Percentiles rank a stretch among this genome's conserved stretches.
Conservation (phyloP, 805 yeast species). For the Monosporozyma unispora region DNA sequence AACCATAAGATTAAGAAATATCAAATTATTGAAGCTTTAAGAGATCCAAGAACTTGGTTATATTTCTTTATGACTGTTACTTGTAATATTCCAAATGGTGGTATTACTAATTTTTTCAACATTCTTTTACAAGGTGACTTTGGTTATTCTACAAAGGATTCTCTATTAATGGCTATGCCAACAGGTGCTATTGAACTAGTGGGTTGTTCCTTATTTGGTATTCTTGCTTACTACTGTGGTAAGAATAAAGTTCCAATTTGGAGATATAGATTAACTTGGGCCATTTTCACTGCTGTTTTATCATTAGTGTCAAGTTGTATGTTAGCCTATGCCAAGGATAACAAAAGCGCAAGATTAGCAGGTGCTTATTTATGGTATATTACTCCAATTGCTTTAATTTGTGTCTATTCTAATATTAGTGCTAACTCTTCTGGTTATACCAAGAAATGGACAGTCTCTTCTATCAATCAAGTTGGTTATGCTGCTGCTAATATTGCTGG, state of each 20-base stretch:
- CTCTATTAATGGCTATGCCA: conserved; percentile 40
- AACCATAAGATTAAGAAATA: conserved; percentile 43
- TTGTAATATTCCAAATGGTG: conserved; percentile 46
- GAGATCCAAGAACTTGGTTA: conserved; percentile 44
- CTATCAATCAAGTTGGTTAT: conserved; percentile 53
- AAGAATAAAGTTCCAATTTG: conserved; percentile 12
- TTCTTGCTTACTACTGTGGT: conserved; percentile 17
- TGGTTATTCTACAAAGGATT: conserved; percentile 33
- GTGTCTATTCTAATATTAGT: conserved; percentile 30
- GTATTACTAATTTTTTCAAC: conserved; percentile 40
- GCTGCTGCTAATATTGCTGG: conserved; percentile 64
- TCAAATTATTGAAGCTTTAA: conserved; percentile 44
- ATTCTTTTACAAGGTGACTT: conserved; percentile 37
- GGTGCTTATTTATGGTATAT: conserved; percentile 31
- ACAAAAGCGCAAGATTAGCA: conserved; percentile 31
- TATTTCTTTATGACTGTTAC: conserved; percentile 34
- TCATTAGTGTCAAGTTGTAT: conserved; percentile 32
- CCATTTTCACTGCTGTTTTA: conserved; percentile 27
- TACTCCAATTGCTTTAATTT: conserved; percentile 31
- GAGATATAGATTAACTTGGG: conserved; percentile 27
- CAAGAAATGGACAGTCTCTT: conserved; percentile 55
- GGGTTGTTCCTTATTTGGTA: conserved; percentile 25
- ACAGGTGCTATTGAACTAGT: conserved; percentile 39
- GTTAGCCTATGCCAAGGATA: conserved; percentile 35
- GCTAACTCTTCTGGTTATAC: conserved; percentile 64